Conservation (phyloP, 805 yeast genomes). For the Schwanniomyces pseudopolymorphus region DNA sequence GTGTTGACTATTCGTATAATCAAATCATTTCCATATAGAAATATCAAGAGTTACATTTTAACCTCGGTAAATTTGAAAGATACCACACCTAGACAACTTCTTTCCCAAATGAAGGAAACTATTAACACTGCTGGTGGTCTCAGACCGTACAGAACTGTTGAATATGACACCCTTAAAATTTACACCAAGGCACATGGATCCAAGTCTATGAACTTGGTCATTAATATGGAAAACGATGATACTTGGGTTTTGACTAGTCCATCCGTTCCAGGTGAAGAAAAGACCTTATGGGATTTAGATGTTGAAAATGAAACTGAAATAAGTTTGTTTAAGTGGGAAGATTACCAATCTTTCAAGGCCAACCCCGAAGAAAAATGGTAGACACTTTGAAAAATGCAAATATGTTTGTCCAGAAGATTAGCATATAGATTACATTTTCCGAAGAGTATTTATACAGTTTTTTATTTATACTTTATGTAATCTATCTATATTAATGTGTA, state of each 20-base stretch:
- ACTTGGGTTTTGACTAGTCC: conserved; percentile 56
- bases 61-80: conserved; percentile 67
- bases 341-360: conserved; percentile 64
- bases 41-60: conserved; percentile 74
- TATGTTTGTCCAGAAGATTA: too few relatives aligned
- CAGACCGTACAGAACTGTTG: conserved; percentile 79
- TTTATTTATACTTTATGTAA: too few relatives aligned
- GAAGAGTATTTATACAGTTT: too few relatives aligned
- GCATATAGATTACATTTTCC: too few relatives aligned
- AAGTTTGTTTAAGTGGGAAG: conserved; percentile 70
- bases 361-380: conserved; percentile 94
- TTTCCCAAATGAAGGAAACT: conserved; percentile 47
- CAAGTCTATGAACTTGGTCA: conserved; percentile 87
- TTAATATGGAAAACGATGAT: conserved; percentile 79
- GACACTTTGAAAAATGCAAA: too few relatives aligned
- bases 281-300: conserved; percentile 35
- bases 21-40: conserved; percentile 89
- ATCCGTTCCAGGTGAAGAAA: conserved; percentile 10
- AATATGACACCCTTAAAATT: conserved; percentile 73
- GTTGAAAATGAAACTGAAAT: conserved; percentile 88
- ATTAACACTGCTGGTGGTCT: conserved; percentile 62
- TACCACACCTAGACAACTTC: conserved; percentile 64
- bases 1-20: conserved; percentile 82
- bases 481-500: too few relatives aligned
- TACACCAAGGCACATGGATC: conserved; percentile 95